These are phyloP conservation scores for Globisporangium spiculum DNA, from an alignment of 352 stramenopile genomes.

Conservation along the genomic window DNA sequence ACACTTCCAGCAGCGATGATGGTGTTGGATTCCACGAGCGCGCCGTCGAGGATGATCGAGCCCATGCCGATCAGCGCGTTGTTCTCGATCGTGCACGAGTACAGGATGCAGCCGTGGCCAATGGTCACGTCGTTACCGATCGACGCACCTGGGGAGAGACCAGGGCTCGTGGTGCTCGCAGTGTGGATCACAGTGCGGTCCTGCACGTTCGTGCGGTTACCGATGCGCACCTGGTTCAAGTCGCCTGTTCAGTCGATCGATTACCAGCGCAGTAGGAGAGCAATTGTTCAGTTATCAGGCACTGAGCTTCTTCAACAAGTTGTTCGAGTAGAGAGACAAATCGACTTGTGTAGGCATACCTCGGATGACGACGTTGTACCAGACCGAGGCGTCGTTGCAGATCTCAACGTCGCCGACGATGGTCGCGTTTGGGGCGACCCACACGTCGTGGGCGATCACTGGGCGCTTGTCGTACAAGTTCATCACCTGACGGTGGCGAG, in stretches of 20 bases:
- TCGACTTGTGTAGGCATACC: slow-evolving; percentile 24
- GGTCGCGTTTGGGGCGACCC: slow-evolving; percentile 95
- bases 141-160: slow-evolving; percentile 79
- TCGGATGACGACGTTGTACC: slow-evolving; percentile 96
- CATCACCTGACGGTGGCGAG: slow-evolving; percentile 92
- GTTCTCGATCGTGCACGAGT: slow-evolving; percentile 96
- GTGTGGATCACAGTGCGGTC: slow-evolving; percentile 95
- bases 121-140: slow-evolving; percentile 97
- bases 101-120: slow-evolving; percentile 93
- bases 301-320: background rate
- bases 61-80: slow-evolving; percentile 96
- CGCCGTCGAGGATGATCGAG: slow-evolving; percentile 91
- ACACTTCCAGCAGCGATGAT: slow-evolving; percentile 96
- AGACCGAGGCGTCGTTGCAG: slow-evolving; percentile 92
- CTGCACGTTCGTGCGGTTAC: slow-evolving; percentile 96
- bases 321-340: background rate
- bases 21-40: slow-evolving; percentile 91
- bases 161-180: slow-evolving; percentile 72
- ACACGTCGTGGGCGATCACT: slow-evolving; percentile 89
- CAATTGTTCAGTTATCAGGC: background rate
- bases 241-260: slow-evolving; percentile 43
- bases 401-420: slow-evolving; percentile 96
- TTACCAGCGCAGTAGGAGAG: background rate
- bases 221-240: slow-evolving; percentile 92
- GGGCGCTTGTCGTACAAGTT: slow-evolving; percentile 91